Evolutionary conservation across 768 basidiomycete species (phyloP).

Genomic region (Termitomyces sp.): DNA sequence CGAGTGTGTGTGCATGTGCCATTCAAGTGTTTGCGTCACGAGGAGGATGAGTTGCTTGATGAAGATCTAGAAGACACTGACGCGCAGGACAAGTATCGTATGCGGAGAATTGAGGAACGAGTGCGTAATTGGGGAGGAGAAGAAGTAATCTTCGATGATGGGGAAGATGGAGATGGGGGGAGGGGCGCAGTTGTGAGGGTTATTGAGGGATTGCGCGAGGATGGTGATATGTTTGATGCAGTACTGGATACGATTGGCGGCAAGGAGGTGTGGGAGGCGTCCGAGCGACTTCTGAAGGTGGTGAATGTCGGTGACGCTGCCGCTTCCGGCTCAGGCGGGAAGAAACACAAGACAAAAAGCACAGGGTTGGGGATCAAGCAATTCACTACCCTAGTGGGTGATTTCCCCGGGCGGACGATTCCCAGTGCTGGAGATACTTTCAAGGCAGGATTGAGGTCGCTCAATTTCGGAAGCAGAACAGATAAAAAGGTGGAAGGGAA

Average conservation of each 20-base stretch:
- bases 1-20: slow-evolving; percentile 67
- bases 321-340: slow-evolving; percentile 11
- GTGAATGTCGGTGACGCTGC: slow-evolving; percentile 11
- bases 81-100: slow-evolving; percentile 32
- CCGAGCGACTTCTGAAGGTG: slow-evolving; percentile 51
- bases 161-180: slow-evolving; percentile 29
- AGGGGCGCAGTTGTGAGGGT: slow-evolving; percentile 44
- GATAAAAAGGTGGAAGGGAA: slow-evolving; percentile 27
- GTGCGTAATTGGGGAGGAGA: slow-evolving; percentile 69
- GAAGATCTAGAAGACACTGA: not conserved
- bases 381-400: slow-evolving; percentile 80
- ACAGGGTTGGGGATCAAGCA: slow-evolving; percentile 32
- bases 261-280: slow-evolving; percentile 70
- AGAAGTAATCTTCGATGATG: slow-evolving; percentile 70
- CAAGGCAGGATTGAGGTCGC: slow-evolving; percentile 62
- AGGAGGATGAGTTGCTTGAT: slow-evolving; percentile 1
- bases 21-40: slow-evolving; percentile 15
- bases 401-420: slow-evolving; percentile 55
- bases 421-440: slow-evolving; percentile 71
- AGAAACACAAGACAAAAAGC: slow-evolving; percentile 19
- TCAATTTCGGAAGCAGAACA: slow-evolving; percentile 29
- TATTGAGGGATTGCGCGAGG: slow-evolving; percentile 42
- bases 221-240: slow-evolving; percentile 66
- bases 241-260: slow-evolving; percentile 84
- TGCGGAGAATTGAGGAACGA: slow-evolving; percentile 43